Conservation (phyloP, 176 grass and related monocot species). For the Avena eriantha region DNA sequence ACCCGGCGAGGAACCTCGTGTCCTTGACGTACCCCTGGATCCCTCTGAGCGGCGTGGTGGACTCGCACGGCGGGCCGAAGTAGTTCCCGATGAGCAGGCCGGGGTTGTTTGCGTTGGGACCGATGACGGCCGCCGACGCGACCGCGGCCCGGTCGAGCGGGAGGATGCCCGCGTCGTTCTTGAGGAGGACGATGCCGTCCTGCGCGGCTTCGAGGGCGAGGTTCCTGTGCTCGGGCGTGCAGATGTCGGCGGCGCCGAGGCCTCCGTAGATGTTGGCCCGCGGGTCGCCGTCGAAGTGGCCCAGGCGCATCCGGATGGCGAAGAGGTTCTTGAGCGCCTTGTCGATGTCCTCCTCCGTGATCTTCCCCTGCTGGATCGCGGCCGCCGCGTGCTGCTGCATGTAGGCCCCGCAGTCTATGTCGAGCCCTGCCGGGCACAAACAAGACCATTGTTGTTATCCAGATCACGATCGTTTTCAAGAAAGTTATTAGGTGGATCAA, state of each 20-base stretch:
- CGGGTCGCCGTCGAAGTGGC: slow-evolving; percentile 81
- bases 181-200: slow-evolving; percentile 83
- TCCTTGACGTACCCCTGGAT: slow-evolving; percentile 34
- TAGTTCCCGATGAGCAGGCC: slow-evolving; percentile 63
- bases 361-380: slow-evolving; percentile 47
- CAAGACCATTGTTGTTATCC: no score
- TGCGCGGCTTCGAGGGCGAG: slow-evolving; percentile 72
- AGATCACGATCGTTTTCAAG: not conserved
- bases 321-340: slow-evolving; percentile 69
- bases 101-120: slow-evolving; percentile 62
- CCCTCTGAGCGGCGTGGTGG: slow-evolving; percentile 43
- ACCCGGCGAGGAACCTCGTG: slow-evolving; percentile 50
- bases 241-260: slow-evolving; percentile 53
- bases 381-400: slow-evolving; percentile 45
- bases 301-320: slow-evolving; percentile 63
- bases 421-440: slow-evolving; percentile 51
- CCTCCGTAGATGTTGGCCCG: slow-evolving; percentile 46
- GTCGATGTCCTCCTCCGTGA: slow-evolving; percentile 63
- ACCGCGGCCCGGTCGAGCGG: slow-evolving; percentile 38
- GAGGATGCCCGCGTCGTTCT: slow-evolving; percentile 54
- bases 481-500: not conserved
- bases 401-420: slow-evolving; percentile 69
- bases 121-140: slow-evolving; percentile 56
- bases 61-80: slow-evolving; percentile 61
- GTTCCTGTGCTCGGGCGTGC: slow-evolving; percentile 54